A percentile compares a stretch with the other conserved stretches of the same genome.
Conservation (phyloP, 495 filamentous ascomycete genomes). For the Hypoxylon rickii region DNA sequence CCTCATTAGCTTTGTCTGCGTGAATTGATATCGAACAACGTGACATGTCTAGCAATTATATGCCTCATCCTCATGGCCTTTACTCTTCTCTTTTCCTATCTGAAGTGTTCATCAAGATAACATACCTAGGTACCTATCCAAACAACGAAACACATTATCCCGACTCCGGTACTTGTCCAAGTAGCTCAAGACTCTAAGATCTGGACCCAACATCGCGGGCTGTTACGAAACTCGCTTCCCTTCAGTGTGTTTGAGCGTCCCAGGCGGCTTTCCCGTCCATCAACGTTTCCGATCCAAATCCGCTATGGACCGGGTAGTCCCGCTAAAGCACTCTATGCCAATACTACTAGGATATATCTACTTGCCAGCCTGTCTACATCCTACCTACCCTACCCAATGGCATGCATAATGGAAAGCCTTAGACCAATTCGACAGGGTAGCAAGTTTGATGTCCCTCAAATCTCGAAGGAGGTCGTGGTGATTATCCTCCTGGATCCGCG, state of each 20-base stretch:
- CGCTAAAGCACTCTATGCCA: slow-evolving; percentile 9
- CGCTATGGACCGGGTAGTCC: slow-evolving; percentile 12
- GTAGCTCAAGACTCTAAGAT: neutral
- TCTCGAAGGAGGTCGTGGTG: slow-evolving; percentile 16
- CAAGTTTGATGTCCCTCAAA: slow-evolving; percentile 32
- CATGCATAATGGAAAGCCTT: slow-evolving; percentile 19
- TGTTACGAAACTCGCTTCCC: slow-evolving; percentile 34
- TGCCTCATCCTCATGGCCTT: too few relatives aligned
- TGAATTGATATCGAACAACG: too few relatives aligned
- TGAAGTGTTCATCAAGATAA: too few relatives aligned
- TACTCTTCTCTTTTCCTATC: too few relatives aligned
- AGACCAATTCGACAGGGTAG: slow-evolving; percentile 17
- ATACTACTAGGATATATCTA: too few relatives aligned
- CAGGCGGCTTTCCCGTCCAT: slow-evolving; percentile 16
- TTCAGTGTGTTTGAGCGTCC: slow-evolving; percentile 28
- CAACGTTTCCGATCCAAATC: neutral
- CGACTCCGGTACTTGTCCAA: neutral
- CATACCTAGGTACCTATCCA: too few relatives aligned
- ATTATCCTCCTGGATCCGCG: slow-evolving; percentile 11
- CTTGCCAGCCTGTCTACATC: too few relatives aligned
- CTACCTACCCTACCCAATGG: too few relatives aligned
- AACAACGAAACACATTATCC: too few relatives aligned
- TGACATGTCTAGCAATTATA: too few relatives aligned
- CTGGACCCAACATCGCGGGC: slow-evolving; percentile 8
- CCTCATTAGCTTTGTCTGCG: too few relatives aligned